phyloP scores from a whole-genome alignment of 495 filamentous ascomycete species.

The Lasiosphaeris hirsuta region DNA sequence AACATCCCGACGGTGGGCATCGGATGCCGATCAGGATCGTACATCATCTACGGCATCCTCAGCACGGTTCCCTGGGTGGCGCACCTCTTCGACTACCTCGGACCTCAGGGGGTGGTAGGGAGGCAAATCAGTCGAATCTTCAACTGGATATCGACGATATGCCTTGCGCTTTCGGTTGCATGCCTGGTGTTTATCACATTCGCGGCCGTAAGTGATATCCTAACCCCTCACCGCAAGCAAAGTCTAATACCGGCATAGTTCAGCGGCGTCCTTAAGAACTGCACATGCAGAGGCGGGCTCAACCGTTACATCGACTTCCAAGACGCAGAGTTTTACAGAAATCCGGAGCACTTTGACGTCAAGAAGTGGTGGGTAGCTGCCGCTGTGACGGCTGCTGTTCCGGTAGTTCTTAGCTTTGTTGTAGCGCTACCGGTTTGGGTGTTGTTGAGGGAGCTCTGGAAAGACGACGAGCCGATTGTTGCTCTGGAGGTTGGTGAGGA shows the following conservation, averaged over 20 bases:
- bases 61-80: conserved; percentile 23
- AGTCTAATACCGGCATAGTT: conserved; percentile 22
- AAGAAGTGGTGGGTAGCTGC: conserved; percentile 7
- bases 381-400: neutral
- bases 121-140: too few relatives aligned
- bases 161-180: too few relatives aligned
- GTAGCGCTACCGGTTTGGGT: too few relatives aligned
- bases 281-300: conserved; percentile 9
- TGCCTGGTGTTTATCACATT: conserved; percentile 12
- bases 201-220: conserved; percentile 19
- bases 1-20: conserved; percentile 47
- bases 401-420: too few relatives aligned
- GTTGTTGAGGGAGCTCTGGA: too few relatives aligned
- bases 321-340: conserved; percentile 13
- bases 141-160: too few relatives aligned
- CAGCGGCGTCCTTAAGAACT: conserved; percentile 35
- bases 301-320: conserved; percentile 31
- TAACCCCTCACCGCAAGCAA: too few relatives aligned
- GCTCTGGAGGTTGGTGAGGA: too few relatives aligned
- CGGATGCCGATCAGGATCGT: conserved; percentile 47
- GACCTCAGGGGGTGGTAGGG: too few relatives aligned
- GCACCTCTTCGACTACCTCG: neutral
- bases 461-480: too few relatives aligned
- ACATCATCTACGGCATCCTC: conserved; percentile 40
- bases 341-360: conserved; percentile 11